A percentile compares a stretch with the other conserved stretches of the same genome.
These are phyloP conservation scores for Millerozyma acaciae DNA, from an alignment of 805 yeast genomes.

Conservation along the genomic window DNA sequence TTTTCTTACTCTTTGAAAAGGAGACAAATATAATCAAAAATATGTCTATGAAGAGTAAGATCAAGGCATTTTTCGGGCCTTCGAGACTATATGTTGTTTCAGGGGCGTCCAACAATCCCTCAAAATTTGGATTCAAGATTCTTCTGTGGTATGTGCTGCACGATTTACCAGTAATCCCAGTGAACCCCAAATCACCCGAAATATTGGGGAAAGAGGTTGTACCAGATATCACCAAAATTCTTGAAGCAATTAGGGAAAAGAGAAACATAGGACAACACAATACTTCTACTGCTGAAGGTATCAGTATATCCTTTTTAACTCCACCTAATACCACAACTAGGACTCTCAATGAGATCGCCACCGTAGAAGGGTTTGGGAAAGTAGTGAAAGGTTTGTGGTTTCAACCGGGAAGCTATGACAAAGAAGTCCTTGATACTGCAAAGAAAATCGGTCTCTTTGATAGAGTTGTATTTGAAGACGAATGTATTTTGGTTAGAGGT, in stretches of 20 bases:
- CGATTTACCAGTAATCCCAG: constrained; percentile 56
- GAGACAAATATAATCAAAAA: too few species aligned
- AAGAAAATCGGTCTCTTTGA: constrained; percentile 28
- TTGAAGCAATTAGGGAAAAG: constrained; percentile 16
- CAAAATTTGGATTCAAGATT: constrained; percentile 69
- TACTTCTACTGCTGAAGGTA: constrained; percentile 35
- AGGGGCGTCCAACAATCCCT: constrained; percentile 65
- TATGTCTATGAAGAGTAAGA: constrained; percentile 37
- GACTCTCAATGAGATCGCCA: constrained; percentile 33
- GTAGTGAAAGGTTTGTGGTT: constrained; percentile 66
- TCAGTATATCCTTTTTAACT: constrained; percentile 66
- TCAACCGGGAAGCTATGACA: constrained; percentile 76
- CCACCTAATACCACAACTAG: constrained; percentile 58
- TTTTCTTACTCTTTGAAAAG: too few species aligned
- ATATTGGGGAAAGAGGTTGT: constrained; percentile 45
- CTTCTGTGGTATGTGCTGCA: constrained; percentile 62
- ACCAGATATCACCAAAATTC: constrained; percentile 24
- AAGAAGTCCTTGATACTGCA: constrained; percentile 44
- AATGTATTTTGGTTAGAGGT: constrained; percentile 72
- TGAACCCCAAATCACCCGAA: constrained; percentile 53
- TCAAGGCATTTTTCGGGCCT: constrained; percentile 48
- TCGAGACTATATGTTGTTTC: constrained; percentile 57
- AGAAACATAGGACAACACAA: constrained; percentile 20
- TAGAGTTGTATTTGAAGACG: constrained; percentile 44
- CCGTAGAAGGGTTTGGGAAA: constrained; percentile 36